Evolutionary conservation across 768 basidiomycete genomes (phyloP).

Genomic region (Hirschioporus abietinus): DNA sequence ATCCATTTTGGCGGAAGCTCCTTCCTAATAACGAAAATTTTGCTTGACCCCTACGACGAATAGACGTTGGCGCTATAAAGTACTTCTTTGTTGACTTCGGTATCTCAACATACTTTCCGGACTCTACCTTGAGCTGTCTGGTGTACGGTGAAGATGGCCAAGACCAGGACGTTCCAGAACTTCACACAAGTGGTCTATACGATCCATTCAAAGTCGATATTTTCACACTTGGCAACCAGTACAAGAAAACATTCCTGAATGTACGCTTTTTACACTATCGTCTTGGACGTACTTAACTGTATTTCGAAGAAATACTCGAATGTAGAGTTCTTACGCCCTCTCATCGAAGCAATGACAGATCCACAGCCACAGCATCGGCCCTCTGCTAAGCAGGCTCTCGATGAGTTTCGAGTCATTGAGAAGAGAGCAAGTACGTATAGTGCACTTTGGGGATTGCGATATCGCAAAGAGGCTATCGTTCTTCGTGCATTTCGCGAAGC

Average conservation of each 20-base stretch:
- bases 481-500: no score
- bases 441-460: no score
- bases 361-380: no score
- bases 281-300: no score
- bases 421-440: no score
- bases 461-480: no score
- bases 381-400: no score
- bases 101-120: conserved; percentile 7
- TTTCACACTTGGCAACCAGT: conserved; percentile 17
- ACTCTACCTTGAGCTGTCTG: conserved; percentile 5
- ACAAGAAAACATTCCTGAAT: not conserved
- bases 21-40: not conserved
- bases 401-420: no score
- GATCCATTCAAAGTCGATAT: conserved; percentile 23
- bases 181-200: conserved; percentile 14
- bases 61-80: conserved; percentile 5
- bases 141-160: conserved; percentile 14
- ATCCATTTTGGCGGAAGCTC: conserved; percentile 8
- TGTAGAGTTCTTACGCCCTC: no score
- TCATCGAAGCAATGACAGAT: no score
- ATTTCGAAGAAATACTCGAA: no score
- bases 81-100: conserved; percentile 20
- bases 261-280: not conserved
- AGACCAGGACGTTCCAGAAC: conserved; percentile 17
- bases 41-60: not conserved